phyloP scores from a whole-genome alignment of 2,329 filamentous ascomycete genomes.

The Periconia digitata region DNA sequence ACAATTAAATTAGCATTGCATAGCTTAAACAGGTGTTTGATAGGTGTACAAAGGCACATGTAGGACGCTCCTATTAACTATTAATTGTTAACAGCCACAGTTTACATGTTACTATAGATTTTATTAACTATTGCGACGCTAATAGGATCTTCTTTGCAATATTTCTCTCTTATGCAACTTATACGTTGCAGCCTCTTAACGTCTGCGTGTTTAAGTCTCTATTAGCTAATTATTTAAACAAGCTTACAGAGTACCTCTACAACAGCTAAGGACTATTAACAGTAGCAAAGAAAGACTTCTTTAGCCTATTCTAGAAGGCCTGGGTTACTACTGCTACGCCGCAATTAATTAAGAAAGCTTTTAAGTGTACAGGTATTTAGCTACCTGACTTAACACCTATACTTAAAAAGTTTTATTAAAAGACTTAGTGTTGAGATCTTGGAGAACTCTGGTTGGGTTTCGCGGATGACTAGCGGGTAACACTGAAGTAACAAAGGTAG shows the following conservation, averaged over 20 bases:
- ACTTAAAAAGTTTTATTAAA: neutral
- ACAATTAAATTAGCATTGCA: slow-evolving; percentile 5
- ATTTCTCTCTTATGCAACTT: slow-evolving; percentile 8
- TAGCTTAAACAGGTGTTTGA: slow-evolving; percentile 13
- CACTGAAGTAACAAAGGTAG: too few relatives aligned
- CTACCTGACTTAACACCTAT: slow-evolving; percentile 4
- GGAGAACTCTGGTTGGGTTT: too few relatives aligned
- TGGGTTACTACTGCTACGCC: slow-evolving; percentile 6
- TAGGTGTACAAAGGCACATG: slow-evolving; percentile 3
- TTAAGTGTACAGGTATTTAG: slow-evolving; percentile 7
- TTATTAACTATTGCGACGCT: neutral
- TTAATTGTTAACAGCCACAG: slow-evolving; percentile 9
- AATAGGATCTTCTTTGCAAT: slow-evolving; percentile 7
- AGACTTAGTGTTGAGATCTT: too few relatives aligned
- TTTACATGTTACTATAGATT: neutral
- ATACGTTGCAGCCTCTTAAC: slow-evolving; percentile 6
- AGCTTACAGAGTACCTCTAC: slow-evolving; percentile 4
- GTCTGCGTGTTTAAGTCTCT: slow-evolving; percentile 8
- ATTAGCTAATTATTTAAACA: slow-evolving; percentile 1
- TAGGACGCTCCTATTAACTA: slow-evolving; percentile 3
- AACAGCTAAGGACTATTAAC: slow-evolving; percentile 3
- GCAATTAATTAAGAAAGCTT: slow-evolving; percentile 3
- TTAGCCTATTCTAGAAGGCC: slow-evolving; percentile 9
- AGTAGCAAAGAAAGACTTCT: slow-evolving; percentile 13
- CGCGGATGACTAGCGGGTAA: too few relatives aligned